These are phyloP conservation scores for Nakazawaea anatomiae DNA, from an alignment of 805 yeast genomes.

Conservation along the genomic window DNA sequence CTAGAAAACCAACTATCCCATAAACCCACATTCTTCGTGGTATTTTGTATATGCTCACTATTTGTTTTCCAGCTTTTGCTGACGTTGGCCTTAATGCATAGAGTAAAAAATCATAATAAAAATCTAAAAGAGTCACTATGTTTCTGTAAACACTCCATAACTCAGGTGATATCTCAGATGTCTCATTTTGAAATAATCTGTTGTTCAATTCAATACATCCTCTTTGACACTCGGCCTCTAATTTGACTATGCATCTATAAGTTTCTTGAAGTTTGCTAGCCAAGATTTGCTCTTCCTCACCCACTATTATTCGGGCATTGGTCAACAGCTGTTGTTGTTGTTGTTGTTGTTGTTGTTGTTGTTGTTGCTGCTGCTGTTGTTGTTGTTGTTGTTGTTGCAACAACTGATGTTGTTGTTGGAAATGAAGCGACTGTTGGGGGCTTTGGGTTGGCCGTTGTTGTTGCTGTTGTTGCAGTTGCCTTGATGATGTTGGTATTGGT, in stretches of 20 bases:
- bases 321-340: conserved; percentile 17
- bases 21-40: conserved; percentile 82
- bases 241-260: conserved; percentile 60
- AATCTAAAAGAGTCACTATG: conserved; percentile 59
- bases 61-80: conserved; percentile 70
- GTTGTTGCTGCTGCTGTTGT: conserved; percentile 9
- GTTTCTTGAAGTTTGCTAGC: conserved; percentile 72
- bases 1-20: conserved; percentile 76
- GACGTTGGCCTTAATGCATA: conserved; percentile 63
- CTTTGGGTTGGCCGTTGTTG: neutral
- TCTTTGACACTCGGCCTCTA: conserved; percentile 65
- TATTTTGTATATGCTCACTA: conserved; percentile 71
- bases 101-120: conserved; percentile 65
- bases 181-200: conserved; percentile 38
- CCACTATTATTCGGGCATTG: conserved; percentile 24
- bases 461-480: neutral
- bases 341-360: conserved; percentile 12
- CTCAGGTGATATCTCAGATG: conserved; percentile 52
- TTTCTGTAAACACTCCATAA: conserved; percentile 69
- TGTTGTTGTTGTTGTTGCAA: conserved; percentile 8
- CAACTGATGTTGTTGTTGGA: neutral
- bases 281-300: conserved; percentile 55
- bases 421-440: neutral
- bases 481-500: neutral
- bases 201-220: conserved; percentile 56